Conservation (phyloP, 164 flowering plant genomes). For the Magnolia changhungtana region DNA sequence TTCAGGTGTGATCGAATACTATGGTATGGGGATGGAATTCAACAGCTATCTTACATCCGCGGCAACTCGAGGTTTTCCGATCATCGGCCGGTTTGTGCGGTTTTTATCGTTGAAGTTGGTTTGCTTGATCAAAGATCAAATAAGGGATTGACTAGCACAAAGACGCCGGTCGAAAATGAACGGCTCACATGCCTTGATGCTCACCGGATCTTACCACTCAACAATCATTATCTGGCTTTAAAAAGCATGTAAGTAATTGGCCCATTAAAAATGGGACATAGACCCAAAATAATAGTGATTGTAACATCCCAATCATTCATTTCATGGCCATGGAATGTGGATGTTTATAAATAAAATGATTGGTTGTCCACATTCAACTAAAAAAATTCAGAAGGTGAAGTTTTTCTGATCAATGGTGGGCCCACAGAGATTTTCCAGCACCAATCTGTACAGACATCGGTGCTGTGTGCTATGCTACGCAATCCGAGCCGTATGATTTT, state of each 20-base stretch:
- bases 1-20: slow-evolving; percentile 85
- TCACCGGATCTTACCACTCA: slow-evolving; percentile 24
- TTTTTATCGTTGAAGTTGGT: slow-evolving; percentile 50
- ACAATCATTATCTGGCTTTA: slow-evolving; percentile 5
- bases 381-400: too few relatives aligned
- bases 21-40: slow-evolving; percentile 70
- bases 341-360: too few relatives aligned
- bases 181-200: background rate
- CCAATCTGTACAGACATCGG: too few relatives aligned
- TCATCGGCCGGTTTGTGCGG: slow-evolving; percentile 79
- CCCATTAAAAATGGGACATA: too few relatives aligned
- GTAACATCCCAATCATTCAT: too few relatives aligned
- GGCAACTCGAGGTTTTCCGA: slow-evolving; percentile 68
- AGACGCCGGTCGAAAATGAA: slow-evolving; percentile 10
- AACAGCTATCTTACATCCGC: slow-evolving; percentile 52
- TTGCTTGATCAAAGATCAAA: slow-evolving; percentile 18
- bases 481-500: too few relatives aligned
- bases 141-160: slow-evolving; percentile 27
- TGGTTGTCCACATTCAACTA: too few relatives aligned
- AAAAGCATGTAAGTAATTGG: slow-evolving; percentile 17
- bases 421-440: too few relatives aligned
- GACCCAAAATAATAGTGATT: too few relatives aligned
- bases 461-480: too few relatives aligned
- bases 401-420: too few relatives aligned
- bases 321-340: too few relatives aligned